Base-by-base conservation (phyloP, 2,329 filamentous ascomycete genomes). In the Calonectria montana region DNA sequence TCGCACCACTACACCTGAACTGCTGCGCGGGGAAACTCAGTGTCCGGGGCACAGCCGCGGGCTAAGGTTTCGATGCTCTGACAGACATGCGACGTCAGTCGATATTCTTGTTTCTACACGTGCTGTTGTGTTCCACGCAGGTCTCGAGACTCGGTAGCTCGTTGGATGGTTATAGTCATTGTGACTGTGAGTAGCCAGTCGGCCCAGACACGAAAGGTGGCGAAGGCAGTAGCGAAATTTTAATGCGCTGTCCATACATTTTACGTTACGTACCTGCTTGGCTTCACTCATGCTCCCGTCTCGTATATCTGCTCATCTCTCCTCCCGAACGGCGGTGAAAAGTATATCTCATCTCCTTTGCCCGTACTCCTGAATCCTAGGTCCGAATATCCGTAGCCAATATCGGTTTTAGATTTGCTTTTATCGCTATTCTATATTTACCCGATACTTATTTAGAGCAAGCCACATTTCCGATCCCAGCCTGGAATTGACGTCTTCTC, bases 31-130 rank as follows among this genome's bases (percentile, higher is more conserved):
- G 48, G 41, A 35, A 50, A 62, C 35, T 27, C 63, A 66, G 59
- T 67, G 37, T 67, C 57, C 53, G 59, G 65, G 55, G 41, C 65
- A 25, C 53, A 27, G 45, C 39, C 65, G 41, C 37, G 47, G 66
- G 37, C 9, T 6, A 25, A 23, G 35, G 59, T 37, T 43, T 65
- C 50, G 23, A 73, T 78, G 76, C 72, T 71, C 59, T 59, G 66
- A 74, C 65, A 70, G 71, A 74, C 76, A 67, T 74, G 55, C 76
- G 73, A 78, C 77, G 74, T 78, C 76, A 78, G 77, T 70, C 74
- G 74, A 76, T 75, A 77, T 76, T 63, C 21, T 25, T 64, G 37
- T 4, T 59, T 67, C 62, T 55, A 66, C 67, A 65, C 67, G 65
- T 71, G 63, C 69, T 67, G 29, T 57, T 48, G 71, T 65, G 65